A percentile compares a stretch with the other conserved stretches of the same genome.
Conservation (phyloP, 1,284 basidiomycete species). For the Entoloma clypeatum region DNA sequence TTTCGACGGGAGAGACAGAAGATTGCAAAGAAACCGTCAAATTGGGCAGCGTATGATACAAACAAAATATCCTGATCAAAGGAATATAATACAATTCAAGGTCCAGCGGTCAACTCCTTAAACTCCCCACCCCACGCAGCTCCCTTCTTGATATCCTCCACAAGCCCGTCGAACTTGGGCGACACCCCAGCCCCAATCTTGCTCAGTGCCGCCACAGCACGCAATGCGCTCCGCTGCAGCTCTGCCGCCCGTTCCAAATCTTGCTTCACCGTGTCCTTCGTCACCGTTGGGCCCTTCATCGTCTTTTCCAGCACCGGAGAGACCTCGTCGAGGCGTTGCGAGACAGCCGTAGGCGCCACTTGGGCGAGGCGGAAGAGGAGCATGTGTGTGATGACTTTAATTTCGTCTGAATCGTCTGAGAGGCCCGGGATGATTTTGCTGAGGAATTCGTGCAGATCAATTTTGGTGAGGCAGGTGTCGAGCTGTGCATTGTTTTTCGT, state of each 20-base stretch:
- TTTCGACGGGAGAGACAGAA: too few relatives aligned
- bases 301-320: constrained; percentile 80
- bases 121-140: constrained; percentile 65
- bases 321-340: constrained; percentile 82
- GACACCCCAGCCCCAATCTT: constrained; percentile 63
- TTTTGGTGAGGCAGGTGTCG: constrained; percentile 83
- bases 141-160: constrained; percentile 64
- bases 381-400: constrained; percentile 96
- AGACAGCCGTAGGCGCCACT: constrained; percentile 77
- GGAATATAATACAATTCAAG: too few relatives aligned
- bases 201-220: constrained; percentile 83
- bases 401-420: constrained; percentile 88
- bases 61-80: too few relatives aligned
- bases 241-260: constrained; percentile 93
- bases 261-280: constrained; percentile 95
- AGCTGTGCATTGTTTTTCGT: constrained; percentile 48
- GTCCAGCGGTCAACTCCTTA: constrained; percentile 46
- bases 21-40: too few relatives aligned
- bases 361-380: constrained; percentile 89
- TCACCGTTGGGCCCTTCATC: constrained; percentile 88
- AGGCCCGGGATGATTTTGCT: constrained; percentile 81
- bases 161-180: constrained; percentile 73
- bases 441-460: constrained; percentile 86
- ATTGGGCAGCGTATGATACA: too few relatives aligned
- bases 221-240: constrained; percentile 82